These are phyloP conservation scores for Candida koratica DNA, from an alignment of 805 yeast species.

Conservation along the genomic window DNA sequence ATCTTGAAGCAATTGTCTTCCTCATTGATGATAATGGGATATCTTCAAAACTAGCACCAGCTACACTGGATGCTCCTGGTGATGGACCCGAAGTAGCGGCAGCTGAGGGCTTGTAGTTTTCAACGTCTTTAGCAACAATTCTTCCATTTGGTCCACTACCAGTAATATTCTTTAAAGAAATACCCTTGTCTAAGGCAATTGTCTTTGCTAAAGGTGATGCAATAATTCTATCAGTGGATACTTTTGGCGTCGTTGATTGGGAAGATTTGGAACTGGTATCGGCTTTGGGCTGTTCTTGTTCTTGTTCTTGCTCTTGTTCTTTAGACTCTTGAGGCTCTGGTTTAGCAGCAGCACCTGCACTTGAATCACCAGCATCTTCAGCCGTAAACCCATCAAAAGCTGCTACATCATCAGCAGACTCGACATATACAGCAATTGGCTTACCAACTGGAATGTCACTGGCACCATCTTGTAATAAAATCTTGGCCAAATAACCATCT, in stretches of 20 bases:
- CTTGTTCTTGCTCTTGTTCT: slow-evolving; percentile 24
- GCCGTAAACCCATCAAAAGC: slow-evolving; percentile 85
- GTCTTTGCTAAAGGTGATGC: slow-evolving; percentile 96
- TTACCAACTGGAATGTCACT: slow-evolving; percentile 90
- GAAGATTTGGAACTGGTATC: slow-evolving; percentile 19
- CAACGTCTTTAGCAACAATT: slow-evolving; percentile 87
- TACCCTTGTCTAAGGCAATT: slow-evolving; percentile 88
- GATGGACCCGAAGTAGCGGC: slow-evolving; percentile 40
- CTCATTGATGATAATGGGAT: slow-evolving; percentile 89
- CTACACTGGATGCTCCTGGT: slow-evolving; percentile 36
- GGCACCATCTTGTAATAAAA: slow-evolving; percentile 76
- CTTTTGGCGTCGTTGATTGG: slow-evolving; percentile 32
- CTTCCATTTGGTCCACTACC: slow-evolving; percentile 97
- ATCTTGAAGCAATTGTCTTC: slow-evolving; percentile 85
- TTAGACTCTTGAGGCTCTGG: no score
- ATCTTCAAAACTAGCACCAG: slow-evolving; percentile 66
- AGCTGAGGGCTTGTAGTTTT: slow-evolving; percentile 53
- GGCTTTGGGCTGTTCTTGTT: slow-evolving; percentile 25
- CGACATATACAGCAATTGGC: slow-evolving; percentile 96
- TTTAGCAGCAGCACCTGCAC: slow-evolving; percentile 34
- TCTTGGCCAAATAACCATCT: slow-evolving; percentile 89
- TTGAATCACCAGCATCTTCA: slow-evolving; percentile 66
- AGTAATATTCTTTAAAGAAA: slow-evolving; percentile 75
- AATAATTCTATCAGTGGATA: slow-evolving; percentile 64
- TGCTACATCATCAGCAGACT: slow-evolving; percentile 74